These are phyloP conservation scores for Ganoderma sp. DNA, from an alignment of 1,284 basidiomycete genomes.

Conservation along the genomic window DNA sequence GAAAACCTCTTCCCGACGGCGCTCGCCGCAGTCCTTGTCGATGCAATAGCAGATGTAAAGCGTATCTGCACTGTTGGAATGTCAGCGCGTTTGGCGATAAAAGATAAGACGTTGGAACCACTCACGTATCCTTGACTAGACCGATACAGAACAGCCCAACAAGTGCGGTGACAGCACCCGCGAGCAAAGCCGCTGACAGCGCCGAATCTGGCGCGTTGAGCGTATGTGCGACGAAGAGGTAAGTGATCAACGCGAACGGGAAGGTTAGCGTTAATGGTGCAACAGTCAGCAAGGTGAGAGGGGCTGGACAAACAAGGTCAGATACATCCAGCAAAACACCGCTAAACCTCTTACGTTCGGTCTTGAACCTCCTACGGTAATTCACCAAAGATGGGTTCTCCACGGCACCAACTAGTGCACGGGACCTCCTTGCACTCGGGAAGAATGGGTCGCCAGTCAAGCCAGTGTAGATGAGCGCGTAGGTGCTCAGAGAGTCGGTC, in stretches of 20 bases:
- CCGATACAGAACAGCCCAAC: conserved; percentile 86
- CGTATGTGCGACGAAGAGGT: conserved; percentile 88
- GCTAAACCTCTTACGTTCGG: conserved; percentile 55
- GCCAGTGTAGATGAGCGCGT: conserved; percentile 85
- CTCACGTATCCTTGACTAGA: conserved; percentile 79
- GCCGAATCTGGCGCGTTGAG: conserved; percentile 80
- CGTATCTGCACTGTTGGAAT: conserved; percentile 65
- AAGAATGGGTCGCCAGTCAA: conserved; percentile 88
- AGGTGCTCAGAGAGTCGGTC: conserved; percentile 79
- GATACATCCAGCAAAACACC: conserved; percentile 6
- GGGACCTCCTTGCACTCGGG: conserved; percentile 72
- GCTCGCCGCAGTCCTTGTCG: conserved; percentile 74
- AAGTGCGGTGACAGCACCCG: conserved; percentile 80
- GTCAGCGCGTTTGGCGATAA: background rate
- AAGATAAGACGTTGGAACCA: conserved; percentile 22
- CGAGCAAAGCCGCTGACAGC: conserved; percentile 76
- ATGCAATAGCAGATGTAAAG: conserved; percentile 91
- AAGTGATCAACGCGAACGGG: conserved; percentile 83
- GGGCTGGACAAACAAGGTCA: conserved; percentile 48
- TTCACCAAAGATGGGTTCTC: conserved; percentile 46
- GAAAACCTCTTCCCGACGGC: conserved; percentile 71
- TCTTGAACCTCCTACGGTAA: conserved; percentile 55
- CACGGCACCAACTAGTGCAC: conserved; percentile 59
- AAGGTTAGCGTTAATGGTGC: conserved; percentile 80
- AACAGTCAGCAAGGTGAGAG: conserved; percentile 77